Evolutionary conservation across 1,284 basidiomycete genomes (phyloP), one percentile per base, ranked within the genome.

Genomic region (Marasmius oreades): DNA sequence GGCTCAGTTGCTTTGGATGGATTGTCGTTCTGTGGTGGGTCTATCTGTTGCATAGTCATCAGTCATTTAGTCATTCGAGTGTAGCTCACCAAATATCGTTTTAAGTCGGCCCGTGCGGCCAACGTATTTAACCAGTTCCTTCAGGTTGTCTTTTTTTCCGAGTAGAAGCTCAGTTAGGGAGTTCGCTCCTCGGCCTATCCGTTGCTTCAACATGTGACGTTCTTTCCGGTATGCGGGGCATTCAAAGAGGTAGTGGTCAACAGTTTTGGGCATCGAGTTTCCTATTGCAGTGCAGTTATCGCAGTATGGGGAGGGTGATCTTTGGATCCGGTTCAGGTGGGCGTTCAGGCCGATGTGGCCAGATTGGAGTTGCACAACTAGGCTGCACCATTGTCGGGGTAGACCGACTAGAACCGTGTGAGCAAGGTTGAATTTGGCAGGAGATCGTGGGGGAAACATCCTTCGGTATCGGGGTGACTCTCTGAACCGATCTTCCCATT

Each of bases 321-420:
- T 45, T 2, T 52, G 24, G 20, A 67, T 65, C 3, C 50, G n/a
- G 28, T 61, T 43, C 3, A 68, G 59, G 53, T 66, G 55, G 10
- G 54, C 42, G 34, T 65, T 63, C 2, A 67, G 61, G 0, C 56
- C 55, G 1, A 60, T 48, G 51, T 69, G 66, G 0, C 62, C 62
- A 11, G 61, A 64, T 1, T 58, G 53, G 3, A 73, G 54, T 51
- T 72, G 69, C 1, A 61, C 60, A 0, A 70, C 44, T 0, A 67
- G 11, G 55, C 64, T 67, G 24, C 52, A 58, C 34, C 67, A 62
- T 1, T 43, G 31, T 26, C 66, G 56, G 0, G 50, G 51, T 22
- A 67, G 55, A 1, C 50, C 28, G 2, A 55, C 61, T 20, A 64
- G 50, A 26, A 63, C 55, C 51, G 62, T 68, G 3, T 53, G 59